Evolutionary conservation across 2,329 filamentous ascomycete genomes (phyloP).

Genomic region (Dendrostoma leiphaemia): DNA sequence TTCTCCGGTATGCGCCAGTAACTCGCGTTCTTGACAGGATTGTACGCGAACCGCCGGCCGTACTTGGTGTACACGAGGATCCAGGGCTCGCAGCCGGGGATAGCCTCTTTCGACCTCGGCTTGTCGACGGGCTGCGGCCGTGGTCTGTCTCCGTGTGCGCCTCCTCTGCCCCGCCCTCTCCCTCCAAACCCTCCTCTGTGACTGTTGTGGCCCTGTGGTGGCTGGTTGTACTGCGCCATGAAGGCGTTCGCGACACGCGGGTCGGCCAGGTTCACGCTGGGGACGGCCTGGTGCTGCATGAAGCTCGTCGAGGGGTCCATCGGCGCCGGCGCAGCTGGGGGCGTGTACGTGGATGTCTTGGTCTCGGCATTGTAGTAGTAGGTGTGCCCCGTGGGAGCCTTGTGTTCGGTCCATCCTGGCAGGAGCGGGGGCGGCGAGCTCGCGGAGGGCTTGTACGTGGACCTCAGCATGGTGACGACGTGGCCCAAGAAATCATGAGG

Average conservation of each 20-base stretch:
- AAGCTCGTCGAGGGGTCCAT: constrained; percentile 35
- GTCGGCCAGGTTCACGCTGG: constrained; percentile 44
- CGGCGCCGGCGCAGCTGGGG: constrained; percentile 52
- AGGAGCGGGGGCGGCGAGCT: constrained; percentile 59
- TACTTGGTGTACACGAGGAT: constrained; percentile 90
- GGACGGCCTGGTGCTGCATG: constrained; percentile 40
- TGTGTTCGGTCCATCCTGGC: constrained; percentile 89
- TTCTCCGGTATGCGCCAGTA: constrained; percentile 94
- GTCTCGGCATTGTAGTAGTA: constrained; percentile 87
- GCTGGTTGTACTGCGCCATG: constrained; percentile 50
- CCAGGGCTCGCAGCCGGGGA: constrained; percentile 85
- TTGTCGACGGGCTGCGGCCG: constrained; percentile 72
- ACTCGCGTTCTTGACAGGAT: constrained; percentile 80
- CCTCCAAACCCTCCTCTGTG: constrained; percentile 31
- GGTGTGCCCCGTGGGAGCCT: constrained; percentile 78
- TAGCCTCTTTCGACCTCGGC: constrained; percentile 74
- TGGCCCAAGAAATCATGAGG: neutral
- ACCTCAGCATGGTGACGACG: constrained; percentile 64
- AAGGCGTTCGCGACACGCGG: constrained; percentile 60
- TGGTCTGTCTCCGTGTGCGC: constrained; percentile 54
- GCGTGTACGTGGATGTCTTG: constrained; percentile 82
- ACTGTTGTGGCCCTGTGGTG: constrained; percentile 35
- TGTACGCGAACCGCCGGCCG: constrained; percentile 86
- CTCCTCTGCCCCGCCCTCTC: constrained; percentile 41
- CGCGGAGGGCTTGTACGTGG: constrained; percentile 65